These are phyloP conservation scores for Cyberlindnera nakhonratchasimensis DNA, from an alignment of 805 yeast genomes.

Conservation along the genomic window DNA sequence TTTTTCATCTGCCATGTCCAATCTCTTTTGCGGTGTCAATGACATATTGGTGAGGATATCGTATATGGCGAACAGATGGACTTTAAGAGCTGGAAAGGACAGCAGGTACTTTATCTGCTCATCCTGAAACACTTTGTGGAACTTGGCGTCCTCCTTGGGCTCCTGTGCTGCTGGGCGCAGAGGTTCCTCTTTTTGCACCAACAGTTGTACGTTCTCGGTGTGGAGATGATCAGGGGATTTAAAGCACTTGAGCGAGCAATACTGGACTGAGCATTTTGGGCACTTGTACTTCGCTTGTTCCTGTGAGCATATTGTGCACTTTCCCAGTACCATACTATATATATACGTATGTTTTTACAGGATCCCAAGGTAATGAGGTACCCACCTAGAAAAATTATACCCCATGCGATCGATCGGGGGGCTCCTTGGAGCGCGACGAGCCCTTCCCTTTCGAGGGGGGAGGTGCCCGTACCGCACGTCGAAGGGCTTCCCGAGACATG, in stretches of 20 bases:
- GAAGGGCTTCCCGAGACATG: too few relatives aligned
- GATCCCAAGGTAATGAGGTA: too few relatives aligned
- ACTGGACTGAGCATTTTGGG: slow-evolving; percentile 42
- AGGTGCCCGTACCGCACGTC: too few relatives aligned
- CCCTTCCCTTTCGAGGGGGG: too few relatives aligned
- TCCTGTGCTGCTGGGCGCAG: neutral
- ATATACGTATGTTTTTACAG: too few relatives aligned
- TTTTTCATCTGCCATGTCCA: slow-evolving; percentile 58
- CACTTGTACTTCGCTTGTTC: slow-evolving; percentile 51
- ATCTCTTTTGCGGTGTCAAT: slow-evolving; percentile 51
- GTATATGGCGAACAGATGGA: slow-evolving; percentile 49
- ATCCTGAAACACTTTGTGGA: slow-evolving; percentile 37
- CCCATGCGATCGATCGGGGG: too few relatives aligned
- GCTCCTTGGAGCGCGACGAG: too few relatives aligned
- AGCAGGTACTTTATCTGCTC: slow-evolving; percentile 44
- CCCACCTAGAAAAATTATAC: too few relatives aligned
- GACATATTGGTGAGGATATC: slow-evolving; percentile 41
- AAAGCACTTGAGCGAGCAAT: slow-evolving; percentile 62
- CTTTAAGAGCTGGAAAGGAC: slow-evolving; percentile 48
- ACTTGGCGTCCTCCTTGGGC: slow-evolving; percentile 14
- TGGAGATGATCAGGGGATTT: slow-evolving; percentile 41
- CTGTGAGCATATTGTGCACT: slow-evolving; percentile 20
- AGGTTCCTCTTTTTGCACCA: neutral
- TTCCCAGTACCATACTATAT: slow-evolving; percentile 7
- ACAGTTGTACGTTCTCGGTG: neutral